A percentile compares a stretch with the other conserved stretches of the same genome.
Evolutionary conservation across 2,329 filamentous ascomycete species (phyloP).

Genomic region (Lizonia empirigonia): DNA sequence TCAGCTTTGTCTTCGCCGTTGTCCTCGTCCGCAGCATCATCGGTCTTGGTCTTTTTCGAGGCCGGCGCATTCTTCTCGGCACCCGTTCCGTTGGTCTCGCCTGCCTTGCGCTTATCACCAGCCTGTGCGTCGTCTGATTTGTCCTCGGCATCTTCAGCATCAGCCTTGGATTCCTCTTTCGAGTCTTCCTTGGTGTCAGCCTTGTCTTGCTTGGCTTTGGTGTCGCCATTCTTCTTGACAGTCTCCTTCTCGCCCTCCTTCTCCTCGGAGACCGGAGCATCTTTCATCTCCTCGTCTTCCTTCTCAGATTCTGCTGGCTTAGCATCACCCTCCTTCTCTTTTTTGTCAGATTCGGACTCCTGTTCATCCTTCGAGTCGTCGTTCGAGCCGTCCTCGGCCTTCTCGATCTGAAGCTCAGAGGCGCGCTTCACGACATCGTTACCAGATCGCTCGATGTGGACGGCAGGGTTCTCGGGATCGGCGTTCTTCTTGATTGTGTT

Average conservation of each 20-base stretch:
- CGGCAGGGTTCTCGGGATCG: conserved; percentile 64
- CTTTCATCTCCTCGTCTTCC: conserved; percentile 47
- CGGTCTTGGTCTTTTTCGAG: conserved; percentile 33
- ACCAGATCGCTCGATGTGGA: conserved; percentile 63
- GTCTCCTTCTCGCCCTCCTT: conserved; percentile 39
- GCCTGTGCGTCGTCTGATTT: conserved; percentile 37
- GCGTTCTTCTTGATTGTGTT: conserved; percentile 70
- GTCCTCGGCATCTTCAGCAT: conserved; percentile 11
- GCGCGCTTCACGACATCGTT: conserved; percentile 70
- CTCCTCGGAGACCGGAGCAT: conserved; percentile 29
- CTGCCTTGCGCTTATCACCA: conserved; percentile 44
- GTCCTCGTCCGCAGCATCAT: conserved; percentile 30
- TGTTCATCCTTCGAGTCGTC: conserved; percentile 40
- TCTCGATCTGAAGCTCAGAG: conserved; percentile 63
- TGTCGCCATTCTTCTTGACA: conserved; percentile 40
- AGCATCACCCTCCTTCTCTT: conserved; percentile 35
- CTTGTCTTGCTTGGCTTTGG: conserved; percentile 33
- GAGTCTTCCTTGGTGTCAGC: conserved; percentile 26
- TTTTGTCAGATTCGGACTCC: conserved; percentile 39
- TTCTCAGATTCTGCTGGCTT: conserved; percentile 40
- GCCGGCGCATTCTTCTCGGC: conserved; percentile 34
- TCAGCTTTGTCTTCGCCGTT: conserved; percentile 36
- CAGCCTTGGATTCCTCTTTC: conserved; percentile 22
- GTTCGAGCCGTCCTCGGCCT: conserved; percentile 44
- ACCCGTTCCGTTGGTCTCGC: conserved; percentile 25